These are phyloP conservation scores for Phlebopus sp. DNA, from an alignment of 1,284 basidiomycete genomes.

Conservation along the genomic window DNA sequence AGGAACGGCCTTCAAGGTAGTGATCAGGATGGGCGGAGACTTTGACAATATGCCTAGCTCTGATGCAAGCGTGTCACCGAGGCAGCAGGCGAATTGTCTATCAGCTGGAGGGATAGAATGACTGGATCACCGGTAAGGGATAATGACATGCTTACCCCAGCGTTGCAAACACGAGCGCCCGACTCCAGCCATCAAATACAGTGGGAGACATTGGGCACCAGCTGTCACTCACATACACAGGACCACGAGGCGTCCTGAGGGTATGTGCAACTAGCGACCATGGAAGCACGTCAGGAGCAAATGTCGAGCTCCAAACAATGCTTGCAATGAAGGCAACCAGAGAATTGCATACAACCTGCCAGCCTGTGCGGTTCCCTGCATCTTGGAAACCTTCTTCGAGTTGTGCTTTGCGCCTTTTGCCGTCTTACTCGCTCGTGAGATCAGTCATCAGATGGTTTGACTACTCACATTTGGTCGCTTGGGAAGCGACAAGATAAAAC, in stretches of 20 bases:
- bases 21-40: slow-evolving; percentile 69
- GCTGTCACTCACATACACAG: slow-evolving; percentile 15
- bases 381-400: slow-evolving; percentile 80
- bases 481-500: slow-evolving; percentile 81
- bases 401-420: slow-evolving; percentile 64
- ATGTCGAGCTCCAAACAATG: slow-evolving; percentile 61
- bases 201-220: slow-evolving; percentile 28
- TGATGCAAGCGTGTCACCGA: slow-evolving; percentile 80
- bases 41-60: slow-evolving; percentile 82
- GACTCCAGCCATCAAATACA: slow-evolving; percentile 45
- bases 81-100: slow-evolving; percentile 80
- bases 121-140: background rate
- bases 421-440: slow-evolving; percentile 42
- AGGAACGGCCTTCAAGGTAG: slow-evolving; percentile 71
- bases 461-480: slow-evolving; percentile 73
- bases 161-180: slow-evolving; percentile 58
- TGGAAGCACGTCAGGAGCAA: slow-evolving; percentile 41
- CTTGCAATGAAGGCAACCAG: slow-evolving; percentile 67
- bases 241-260: background rate
- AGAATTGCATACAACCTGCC: slow-evolving; percentile 83
- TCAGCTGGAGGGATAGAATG: slow-evolving; percentile 5
- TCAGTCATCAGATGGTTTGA: background rate
- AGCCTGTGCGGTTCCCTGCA: slow-evolving; percentile 67
- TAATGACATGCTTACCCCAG: slow-evolving; percentile 57
- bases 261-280: slow-evolving; percentile 19